phyloP scores from a whole-genome alignment of 805 yeast species.

The Lachancea meyersii region DNA sequence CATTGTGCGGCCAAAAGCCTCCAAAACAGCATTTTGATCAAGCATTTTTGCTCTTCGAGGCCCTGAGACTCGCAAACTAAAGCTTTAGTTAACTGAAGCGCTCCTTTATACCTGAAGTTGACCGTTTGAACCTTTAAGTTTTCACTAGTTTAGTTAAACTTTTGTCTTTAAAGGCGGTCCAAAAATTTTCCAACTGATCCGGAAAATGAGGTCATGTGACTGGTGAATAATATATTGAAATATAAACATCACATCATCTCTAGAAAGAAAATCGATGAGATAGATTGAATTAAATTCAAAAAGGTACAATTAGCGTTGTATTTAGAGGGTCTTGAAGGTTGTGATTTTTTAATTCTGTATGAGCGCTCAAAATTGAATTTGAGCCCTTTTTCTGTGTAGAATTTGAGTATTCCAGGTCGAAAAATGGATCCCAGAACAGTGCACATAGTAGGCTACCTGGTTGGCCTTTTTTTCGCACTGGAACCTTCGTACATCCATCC shows the following conservation, averaged over 20 bases:
- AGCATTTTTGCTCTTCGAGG: constrained; percentile 17
- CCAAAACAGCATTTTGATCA: constrained; percentile 45
- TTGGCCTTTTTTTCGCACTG: constrained; percentile 48
- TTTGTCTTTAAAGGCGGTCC: constrained; percentile 4
- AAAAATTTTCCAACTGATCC: constrained; percentile 1
- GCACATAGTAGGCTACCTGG: constrained; percentile 16
- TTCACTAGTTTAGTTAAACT: too few species aligned
- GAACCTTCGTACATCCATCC: constrained; percentile 90
- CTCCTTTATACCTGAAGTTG: too few species aligned
- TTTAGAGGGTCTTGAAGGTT: neutral
- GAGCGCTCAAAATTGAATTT: neutral
- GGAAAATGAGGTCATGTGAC: neutral
- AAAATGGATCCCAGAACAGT: constrained; percentile 7
- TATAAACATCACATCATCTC: too few species aligned
- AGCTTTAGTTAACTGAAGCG: too few species aligned
- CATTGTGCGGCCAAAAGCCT: constrained; percentile 48
- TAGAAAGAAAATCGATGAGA: too few species aligned
- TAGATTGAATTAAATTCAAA: too few species aligned
- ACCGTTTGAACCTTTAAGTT: too few species aligned
- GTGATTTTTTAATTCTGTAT: neutral
- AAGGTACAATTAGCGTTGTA: too few species aligned
- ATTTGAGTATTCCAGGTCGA: too few species aligned
- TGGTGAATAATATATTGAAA: neutral
- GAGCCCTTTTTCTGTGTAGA: too few species aligned
- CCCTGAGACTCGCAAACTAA: constrained; percentile 10